Evolutionary conservation across 1,284 basidiomycete species (phyloP), one percentile per base, ranked within the genome.

Genomic region (Peniophora sp.): DNA sequence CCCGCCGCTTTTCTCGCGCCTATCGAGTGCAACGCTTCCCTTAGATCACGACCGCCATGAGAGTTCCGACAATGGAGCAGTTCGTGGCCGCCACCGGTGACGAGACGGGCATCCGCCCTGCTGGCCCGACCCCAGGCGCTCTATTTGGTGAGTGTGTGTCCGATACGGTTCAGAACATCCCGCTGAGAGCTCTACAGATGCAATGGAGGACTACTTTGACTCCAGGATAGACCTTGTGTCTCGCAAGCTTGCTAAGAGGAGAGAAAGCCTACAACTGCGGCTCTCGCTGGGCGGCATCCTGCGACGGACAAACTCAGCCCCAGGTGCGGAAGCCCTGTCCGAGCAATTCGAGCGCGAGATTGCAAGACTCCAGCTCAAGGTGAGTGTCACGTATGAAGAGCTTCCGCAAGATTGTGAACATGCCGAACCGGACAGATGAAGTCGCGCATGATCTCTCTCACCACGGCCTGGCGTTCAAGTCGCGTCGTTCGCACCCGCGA

Each of bases 201-300:
- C 43, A n/a, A 45, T 45, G 43, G 43, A 45, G 23, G 14, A n/a
- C 43, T 45, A 45, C 23, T 45, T 45, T 24, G 43, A 45, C 43
- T 45, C 43, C 3, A 20, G 43, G 17, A 20, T 45, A 45, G 43
- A 45, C 23, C 43, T 45, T n/a, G 10, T 45, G 43, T 24, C 18
- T 10, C 43, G 43, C 43, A 45, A 24, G 23, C 2, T 45, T 24
- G 20, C 18, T 15, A 17, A 45, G 23, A 15, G 43, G 20, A 24
- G 20, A 24, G 43, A 45, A 15, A 24, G 23, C 3, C 10, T 45
- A 10, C 43, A 45, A 15, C 23, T 45, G n/a, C 5, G 23, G 43
- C 43, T n/a, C 2, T n/a, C 43, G 14, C 23, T 45, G n/a, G 43
- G 43, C n/a, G 43, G 43, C 23, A 24, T 45, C 14, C 43, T 45